A percentile compares a stretch with the other conserved stretches of the same genome.
These are phyloP conservation scores for Fusarium sp. DNA, from an alignment of 2,329 filamentous ascomycete species.

Conservation along the genomic window DNA sequence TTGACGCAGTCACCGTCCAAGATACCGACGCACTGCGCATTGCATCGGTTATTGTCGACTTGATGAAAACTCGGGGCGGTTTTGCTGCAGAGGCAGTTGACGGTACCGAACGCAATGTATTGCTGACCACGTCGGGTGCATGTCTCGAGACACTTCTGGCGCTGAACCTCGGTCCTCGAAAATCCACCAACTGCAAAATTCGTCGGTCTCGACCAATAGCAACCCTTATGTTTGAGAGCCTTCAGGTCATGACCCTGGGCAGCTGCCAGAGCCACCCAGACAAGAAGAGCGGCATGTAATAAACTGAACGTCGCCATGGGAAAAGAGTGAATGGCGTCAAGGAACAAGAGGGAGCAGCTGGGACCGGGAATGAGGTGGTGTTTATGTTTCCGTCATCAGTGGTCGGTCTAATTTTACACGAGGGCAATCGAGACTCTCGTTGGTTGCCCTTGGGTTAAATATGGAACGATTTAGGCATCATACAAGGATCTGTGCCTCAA, in stretches of 20 bases:
- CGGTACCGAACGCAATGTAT: neutral
- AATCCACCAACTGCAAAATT: neutral
- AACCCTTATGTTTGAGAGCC: neutral
- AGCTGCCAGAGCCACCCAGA: conserved; percentile 10
- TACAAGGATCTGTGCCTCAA: conserved; percentile 7
- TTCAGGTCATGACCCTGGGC: neutral
- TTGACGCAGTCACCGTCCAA: neutral
- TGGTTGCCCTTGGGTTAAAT: neutral
- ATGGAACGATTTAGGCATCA: conserved; percentile 18
- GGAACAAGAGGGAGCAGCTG: neutral
- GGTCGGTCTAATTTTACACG: neutral
- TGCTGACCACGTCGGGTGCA: neutral
- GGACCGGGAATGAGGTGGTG: conserved; percentile 4
- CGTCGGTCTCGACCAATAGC: neutral
- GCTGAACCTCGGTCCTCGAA: neutral
- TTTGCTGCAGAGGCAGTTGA: neutral
- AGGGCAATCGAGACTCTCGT: neutral
- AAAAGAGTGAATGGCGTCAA: neutral
- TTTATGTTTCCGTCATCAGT: conserved; percentile 7
- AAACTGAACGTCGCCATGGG: conserved; percentile 8
- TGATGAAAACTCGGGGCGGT: neutral
- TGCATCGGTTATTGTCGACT: neutral
- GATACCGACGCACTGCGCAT: neutral
- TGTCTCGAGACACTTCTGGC: neutral
- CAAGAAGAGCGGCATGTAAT: neutral